These are phyloP conservation scores for Aspergillus fructus DNA, from an alignment of 2,329 filamentous ascomycete genomes.

Conservation along the genomic window DNA sequence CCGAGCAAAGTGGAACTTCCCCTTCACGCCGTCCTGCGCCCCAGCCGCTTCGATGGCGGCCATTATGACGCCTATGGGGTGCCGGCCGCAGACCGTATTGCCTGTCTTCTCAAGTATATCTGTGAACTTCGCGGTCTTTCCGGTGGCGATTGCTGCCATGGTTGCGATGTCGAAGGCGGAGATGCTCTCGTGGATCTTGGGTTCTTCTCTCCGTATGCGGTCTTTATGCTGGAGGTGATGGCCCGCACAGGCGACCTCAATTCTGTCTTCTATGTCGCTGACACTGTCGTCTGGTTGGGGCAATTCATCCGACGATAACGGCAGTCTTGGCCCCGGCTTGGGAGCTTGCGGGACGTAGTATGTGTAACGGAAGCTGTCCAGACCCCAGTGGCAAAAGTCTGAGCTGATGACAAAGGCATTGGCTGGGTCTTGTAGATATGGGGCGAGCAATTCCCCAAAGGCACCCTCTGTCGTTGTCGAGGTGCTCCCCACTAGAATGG, in stretches of 20 bases:
- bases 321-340: conserved; percentile 34
- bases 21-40: conserved; percentile 38
- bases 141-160: conserved; percentile 81
- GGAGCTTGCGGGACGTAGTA: conserved; percentile 64
- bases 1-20: conserved; percentile 73
- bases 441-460: conserved; percentile 70
- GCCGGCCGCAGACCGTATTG: conserved; percentile 92
- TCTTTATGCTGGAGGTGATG: conserved; percentile 30
- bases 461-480: conserved; percentile 63
- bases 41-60: conserved; percentile 72
- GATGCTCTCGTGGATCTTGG: conserved; percentile 80
- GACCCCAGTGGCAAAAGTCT: conserved; percentile 96
- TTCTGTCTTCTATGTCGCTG: conserved; percentile 26
- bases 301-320: conserved; percentile 43
- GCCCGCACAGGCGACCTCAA: conserved; percentile 30
- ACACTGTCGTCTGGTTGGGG: conserved; percentile 36
- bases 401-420: conserved; percentile 88
- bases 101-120: conserved; percentile 67
- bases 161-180: conserved; percentile 73
- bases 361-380: conserved; percentile 72
- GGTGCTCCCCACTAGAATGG: conserved; percentile 81
- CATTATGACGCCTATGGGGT: conserved; percentile 93
- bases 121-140: conserved; percentile 69
- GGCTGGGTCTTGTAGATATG: conserved; percentile 69
- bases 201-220: conserved; percentile 34